Conservation (phyloP, 345 rosid genomes). For the Aethionema arabicum region DNA sequence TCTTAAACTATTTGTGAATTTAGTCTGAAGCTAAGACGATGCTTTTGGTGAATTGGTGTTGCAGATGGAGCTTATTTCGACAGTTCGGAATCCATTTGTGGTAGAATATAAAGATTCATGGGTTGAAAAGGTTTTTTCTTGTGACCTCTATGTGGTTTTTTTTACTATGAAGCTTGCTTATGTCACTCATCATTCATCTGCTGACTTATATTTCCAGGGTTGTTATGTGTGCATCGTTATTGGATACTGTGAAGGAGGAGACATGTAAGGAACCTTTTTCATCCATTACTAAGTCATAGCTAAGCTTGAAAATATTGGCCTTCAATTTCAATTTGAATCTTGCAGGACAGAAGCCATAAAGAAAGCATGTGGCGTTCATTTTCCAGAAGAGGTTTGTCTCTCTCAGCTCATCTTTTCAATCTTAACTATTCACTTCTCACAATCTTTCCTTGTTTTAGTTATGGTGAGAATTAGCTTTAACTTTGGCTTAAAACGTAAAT, state of each 20-base stretch:
- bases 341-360: conserved; percentile 89
- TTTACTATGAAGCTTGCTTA: neutral
- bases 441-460: neutral
- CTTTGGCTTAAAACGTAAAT: neutral
- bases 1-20: neutral
- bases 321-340: conserved; percentile 22
- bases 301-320: conserved; percentile 8
- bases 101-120: conserved; percentile 98
- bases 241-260: conserved; percentile 96
- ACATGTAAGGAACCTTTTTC: conserved; percentile 59
- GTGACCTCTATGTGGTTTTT: neutral
- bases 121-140: conserved; percentile 77
- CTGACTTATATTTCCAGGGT: conserved; percentile 51
- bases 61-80: conserved; percentile 95
- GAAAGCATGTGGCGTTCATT: conserved; percentile 65
- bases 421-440: conserved; percentile 5
- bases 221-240: conserved; percentile 96
- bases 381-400: conserved; percentile 74
- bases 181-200: conserved; percentile 17
- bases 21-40: conserved; percentile 15
- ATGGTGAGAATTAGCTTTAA: neutral
- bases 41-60: conserved; percentile 23
- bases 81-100: conserved; percentile 75
- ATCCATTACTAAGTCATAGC: neutral
- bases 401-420: conserved; percentile 10